Evolutionary conservation across 1,284 basidiomycete genomes (phyloP).

Genomic region (Sporisorium sorghi): DNA sequence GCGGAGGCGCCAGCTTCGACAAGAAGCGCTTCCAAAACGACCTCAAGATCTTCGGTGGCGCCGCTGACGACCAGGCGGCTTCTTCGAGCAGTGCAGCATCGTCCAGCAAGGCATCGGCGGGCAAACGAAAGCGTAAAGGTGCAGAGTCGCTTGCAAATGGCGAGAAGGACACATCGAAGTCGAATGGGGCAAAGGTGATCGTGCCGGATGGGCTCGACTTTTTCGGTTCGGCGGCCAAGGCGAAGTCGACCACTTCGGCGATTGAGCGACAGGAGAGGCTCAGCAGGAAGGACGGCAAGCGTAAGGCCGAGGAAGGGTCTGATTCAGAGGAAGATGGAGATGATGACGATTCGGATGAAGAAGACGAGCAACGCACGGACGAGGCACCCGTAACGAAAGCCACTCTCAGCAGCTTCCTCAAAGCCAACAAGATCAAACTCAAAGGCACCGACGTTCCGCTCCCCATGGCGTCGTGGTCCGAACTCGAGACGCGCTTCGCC

Average conservation of each 20-base stretch:
- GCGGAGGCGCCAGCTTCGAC: slow-evolving; percentile 74
- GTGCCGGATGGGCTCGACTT: slow-evolving; percentile 59
- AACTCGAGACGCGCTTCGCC: slow-evolving; percentile 57
- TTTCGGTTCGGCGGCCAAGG: slow-evolving; percentile 59
- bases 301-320: slow-evolving; percentile 17
- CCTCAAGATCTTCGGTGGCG: slow-evolving; percentile 77
- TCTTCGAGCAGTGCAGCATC: slow-evolving; percentile 6
- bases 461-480: slow-evolving; percentile 67
- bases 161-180: neutral
- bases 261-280: slow-evolving; percentile 23
- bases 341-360: neutral
- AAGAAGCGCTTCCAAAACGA: slow-evolving; percentile 81
- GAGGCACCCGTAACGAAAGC: slow-evolving; percentile 44
- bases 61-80: slow-evolving; percentile 14
- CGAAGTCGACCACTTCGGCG: slow-evolving; percentile 71
- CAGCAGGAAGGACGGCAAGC: slow-evolving; percentile 27
- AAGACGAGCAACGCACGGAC: slow-evolving; percentile 5
- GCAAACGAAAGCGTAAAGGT: slow-evolving; percentile 16
- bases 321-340: slow-evolving; percentile 21
- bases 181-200: slow-evolving; percentile 29
- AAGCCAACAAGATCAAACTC: slow-evolving; percentile 66
- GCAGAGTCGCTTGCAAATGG: neutral
- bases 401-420: slow-evolving; percentile 60
- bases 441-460: slow-evolving; percentile 70
- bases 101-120: neutral